A percentile compares a stretch with the other conserved stretches of the same genome.
phyloP scores from a whole-genome alignment of 257 asterid genomes.

The Ballota nigra region DNA sequence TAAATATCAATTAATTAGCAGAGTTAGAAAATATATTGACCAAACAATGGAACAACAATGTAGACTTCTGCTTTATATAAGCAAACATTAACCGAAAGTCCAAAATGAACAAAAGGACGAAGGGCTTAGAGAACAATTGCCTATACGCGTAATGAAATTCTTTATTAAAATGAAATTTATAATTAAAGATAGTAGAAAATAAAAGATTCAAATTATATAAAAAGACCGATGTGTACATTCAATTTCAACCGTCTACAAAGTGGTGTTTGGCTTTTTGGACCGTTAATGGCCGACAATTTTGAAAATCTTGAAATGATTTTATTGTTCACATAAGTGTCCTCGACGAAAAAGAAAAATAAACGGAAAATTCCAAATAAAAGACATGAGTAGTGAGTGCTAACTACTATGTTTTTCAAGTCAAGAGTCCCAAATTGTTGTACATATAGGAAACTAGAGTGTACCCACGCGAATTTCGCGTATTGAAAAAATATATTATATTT shows the following conservation, averaged over 20 bases:
- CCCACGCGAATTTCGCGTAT: too few relatives aligned
- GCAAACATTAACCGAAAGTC: not conserved
- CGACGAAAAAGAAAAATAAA: not conserved
- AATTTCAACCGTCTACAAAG: not conserved
- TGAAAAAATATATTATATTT: too few relatives aligned
- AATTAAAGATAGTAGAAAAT: not conserved
- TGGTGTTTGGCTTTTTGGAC: not conserved
- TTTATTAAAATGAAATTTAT: too few relatives aligned
- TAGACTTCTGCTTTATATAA: not conserved
- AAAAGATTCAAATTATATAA: not conserved
- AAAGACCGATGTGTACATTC: not conserved
- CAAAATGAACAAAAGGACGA: not conserved
- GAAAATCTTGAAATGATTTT: not conserved
- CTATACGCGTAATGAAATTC: too few relatives aligned
- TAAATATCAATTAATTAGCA: not conserved
- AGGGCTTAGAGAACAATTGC: not conserved
- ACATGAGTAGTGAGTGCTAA: too few relatives aligned
- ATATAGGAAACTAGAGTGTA: too few relatives aligned
- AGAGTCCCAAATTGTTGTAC: not conserved
- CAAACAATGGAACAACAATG: not conserved
- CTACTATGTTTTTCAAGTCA: slow-evolving; percentile 4
- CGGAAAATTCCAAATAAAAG: not conserved
- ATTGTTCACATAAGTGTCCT: not conserved
- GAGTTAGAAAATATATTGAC: not conserved
- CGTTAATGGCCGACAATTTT: not conserved